These are phyloP conservation scores for Coniochaeta sp. DNA, from an alignment of 2,329 filamentous ascomycete species.

Conservation along the genomic window DNA sequence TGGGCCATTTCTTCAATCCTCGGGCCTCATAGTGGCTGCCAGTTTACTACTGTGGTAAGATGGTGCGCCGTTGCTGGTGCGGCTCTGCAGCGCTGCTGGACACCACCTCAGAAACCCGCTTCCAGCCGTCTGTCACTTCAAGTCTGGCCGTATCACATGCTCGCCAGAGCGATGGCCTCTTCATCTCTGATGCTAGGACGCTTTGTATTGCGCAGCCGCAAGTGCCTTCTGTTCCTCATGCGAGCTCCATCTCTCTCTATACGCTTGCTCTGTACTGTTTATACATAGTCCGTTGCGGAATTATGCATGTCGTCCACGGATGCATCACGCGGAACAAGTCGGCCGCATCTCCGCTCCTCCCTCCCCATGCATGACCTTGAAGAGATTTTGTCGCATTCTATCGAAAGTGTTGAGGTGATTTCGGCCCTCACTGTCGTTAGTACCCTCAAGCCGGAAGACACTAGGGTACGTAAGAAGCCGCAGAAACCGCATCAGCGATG, in stretches of 20 bases:
- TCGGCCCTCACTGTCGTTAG: background rate
- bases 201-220: background rate
- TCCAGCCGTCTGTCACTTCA: background rate
- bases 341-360: background rate
- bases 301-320: background rate
- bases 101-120: too few species aligned
- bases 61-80: too few species aligned
- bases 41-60: too few species aligned
- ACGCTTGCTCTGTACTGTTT: too few species aligned
- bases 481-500: too few species aligned
- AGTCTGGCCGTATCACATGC: too few species aligned
- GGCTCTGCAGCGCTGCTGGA: too few species aligned
- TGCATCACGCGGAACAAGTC: background rate
- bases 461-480: too few species aligned
- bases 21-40: too few species aligned
- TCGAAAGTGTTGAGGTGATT: background rate
- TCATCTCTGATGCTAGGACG: background rate
- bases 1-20: too few species aligned
- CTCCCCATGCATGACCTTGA: background rate
- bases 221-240: background rate
- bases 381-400: background rate
- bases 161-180: background rate
- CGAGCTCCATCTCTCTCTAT: background rate
- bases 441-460: background rate
- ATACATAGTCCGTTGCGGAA: background rate